These are phyloP conservation scores for Suillus lakei DNA, from an alignment of 768 basidiomycete species.

Conservation along the genomic window DNA sequence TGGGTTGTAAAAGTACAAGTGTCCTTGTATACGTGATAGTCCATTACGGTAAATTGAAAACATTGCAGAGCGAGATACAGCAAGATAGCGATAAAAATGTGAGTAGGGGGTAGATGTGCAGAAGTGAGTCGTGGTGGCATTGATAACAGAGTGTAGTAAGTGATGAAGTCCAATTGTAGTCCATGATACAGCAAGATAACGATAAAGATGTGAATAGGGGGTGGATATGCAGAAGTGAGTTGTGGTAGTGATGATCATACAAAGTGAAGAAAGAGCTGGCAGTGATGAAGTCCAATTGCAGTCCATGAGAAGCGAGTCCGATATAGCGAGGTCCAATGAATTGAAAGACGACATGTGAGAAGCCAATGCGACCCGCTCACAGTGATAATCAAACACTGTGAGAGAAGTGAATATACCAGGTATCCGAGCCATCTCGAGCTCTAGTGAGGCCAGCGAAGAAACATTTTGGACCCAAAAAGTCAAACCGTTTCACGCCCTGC, in stretches of 20 bases:
- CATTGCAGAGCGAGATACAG: neutral
- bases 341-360: neutral
- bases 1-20: neutral
- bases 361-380: neutral
- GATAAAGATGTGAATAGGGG: neutral
- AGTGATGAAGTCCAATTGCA: neutral
- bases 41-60: neutral
- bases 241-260: neutral
- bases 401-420: slow-evolving; percentile 35
- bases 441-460: slow-evolving; percentile 36
- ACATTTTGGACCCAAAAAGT: slow-evolving; percentile 39
- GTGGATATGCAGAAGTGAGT: neutral
- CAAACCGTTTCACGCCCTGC: slow-evolving; percentile 46
- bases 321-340: neutral
- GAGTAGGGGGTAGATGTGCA: neutral
- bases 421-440: slow-evolving; percentile 29
- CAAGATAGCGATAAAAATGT: slow-evolving; percentile 4
- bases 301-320: neutral
- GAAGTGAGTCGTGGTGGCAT: no score
- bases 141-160: neutral
- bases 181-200: neutral
- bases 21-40: neutral
- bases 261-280: neutral
- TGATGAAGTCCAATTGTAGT: neutral
- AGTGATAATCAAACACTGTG: slow-evolving; percentile 18